phyloP scores from a whole-genome alignment of 129 eudicot genomes.

The Centrapalus pauciflorus region DNA sequence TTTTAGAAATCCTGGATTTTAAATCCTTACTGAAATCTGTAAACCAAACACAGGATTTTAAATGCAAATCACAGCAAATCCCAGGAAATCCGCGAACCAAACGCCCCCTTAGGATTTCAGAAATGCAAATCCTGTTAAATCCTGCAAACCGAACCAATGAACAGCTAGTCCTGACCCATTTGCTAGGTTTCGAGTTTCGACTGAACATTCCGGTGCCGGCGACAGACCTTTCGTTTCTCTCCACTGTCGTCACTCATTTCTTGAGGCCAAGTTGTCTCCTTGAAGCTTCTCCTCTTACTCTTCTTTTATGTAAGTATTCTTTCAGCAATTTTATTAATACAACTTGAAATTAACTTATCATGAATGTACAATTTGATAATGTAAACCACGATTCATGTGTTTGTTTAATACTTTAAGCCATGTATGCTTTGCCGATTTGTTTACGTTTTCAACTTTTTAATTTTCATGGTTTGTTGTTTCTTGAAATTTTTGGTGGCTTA shows the following conservation, averaged over 20 bases:
- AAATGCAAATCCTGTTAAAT: no score
- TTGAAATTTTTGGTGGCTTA: neutral
- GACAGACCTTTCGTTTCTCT: neutral
- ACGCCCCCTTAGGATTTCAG: no score
- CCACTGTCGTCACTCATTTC: neutral
- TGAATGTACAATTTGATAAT: no score
- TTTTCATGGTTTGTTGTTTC: neutral
- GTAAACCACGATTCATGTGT: neutral
- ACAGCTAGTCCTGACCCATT: no score
- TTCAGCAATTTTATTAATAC: neutral
- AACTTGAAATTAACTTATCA: neutral
- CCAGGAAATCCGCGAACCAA: no score
- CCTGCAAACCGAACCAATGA: no score
- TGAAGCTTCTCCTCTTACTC: neutral
- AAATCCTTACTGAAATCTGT: no score
- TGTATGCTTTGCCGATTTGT: neutral
- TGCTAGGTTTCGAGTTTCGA: neutral
- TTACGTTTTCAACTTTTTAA: neutral
- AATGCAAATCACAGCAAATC: no score
- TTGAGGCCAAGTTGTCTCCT: neutral
- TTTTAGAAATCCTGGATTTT: no score
- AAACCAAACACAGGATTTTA: no score
- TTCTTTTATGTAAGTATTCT: neutral
- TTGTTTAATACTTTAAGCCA: neutral
- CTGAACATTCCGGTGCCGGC: neutral